These are phyloP conservation scores for Aspergillus felis DNA, from an alignment of 2,329 filamentous ascomycete genomes.

Conservation along the genomic window DNA sequence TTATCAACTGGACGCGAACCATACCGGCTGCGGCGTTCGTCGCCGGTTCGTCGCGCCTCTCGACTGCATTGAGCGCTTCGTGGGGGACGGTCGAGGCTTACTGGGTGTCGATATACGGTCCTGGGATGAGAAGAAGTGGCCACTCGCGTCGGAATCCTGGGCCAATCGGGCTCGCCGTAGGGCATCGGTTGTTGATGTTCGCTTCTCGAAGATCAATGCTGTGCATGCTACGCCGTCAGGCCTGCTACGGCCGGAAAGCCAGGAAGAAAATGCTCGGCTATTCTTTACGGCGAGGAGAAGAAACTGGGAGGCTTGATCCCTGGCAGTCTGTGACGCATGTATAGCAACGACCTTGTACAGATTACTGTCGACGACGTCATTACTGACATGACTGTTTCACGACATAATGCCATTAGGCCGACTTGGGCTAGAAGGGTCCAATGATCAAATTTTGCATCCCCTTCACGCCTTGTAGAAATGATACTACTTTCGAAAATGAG, in stretches of 20 bases:
- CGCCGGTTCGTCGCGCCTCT: constrained; percentile 38
- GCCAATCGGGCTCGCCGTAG: constrained; percentile 14
- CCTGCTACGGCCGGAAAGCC: constrained; percentile 8
- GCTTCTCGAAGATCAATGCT: constrained; percentile 21
- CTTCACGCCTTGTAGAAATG: background rate
- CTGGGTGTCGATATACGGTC: constrained; percentile 22
- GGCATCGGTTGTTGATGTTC: constrained; percentile 22
- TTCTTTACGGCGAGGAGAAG: constrained; percentile 34
- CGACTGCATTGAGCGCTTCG: constrained; percentile 36
- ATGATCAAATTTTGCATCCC: background rate
- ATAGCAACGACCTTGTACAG: background rate
- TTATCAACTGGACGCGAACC: constrained; percentile 41
- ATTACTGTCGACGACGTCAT: background rate
- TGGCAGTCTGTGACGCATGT: background rate
- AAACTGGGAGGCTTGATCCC: constrained; percentile 30
- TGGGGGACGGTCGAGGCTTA: constrained; percentile 28
- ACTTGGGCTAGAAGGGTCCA: background rate
- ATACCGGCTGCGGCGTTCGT: constrained; percentile 40
- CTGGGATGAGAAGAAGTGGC: constrained; percentile 14
- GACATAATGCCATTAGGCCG: background rate
- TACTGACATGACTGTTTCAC: background rate
- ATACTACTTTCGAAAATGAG: background rate
- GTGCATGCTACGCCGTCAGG: constrained; percentile 16
- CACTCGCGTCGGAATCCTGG: constrained; percentile 16
- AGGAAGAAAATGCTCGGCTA: constrained; percentile 29